A percentile compares a stretch with the other conserved stretches of the same genome.
These are phyloP conservation scores for Citrus maxima DNA, from an alignment of 345 rosid genomes.

Conservation along the genomic window DNA sequence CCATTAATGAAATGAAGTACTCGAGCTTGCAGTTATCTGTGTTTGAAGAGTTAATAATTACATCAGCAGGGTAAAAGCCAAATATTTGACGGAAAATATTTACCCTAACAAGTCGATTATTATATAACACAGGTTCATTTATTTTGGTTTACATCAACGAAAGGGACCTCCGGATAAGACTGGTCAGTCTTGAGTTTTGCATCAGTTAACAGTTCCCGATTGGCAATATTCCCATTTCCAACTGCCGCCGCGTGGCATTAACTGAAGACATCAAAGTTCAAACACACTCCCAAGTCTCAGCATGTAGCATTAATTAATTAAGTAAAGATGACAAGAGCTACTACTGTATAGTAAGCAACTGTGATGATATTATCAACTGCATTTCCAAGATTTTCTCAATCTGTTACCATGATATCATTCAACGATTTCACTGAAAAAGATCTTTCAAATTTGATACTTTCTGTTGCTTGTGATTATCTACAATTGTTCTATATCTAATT, in stretches of 20 bases:
- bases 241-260: neutral
- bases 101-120: no score
- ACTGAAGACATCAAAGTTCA: neutral
- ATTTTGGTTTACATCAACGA: neutral
- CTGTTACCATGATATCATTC: neutral
- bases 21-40: no score
- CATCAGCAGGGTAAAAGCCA: no score
- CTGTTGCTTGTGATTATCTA: neutral
- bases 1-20: no score
- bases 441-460: neutral
- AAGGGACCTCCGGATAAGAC: neutral
- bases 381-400: slow-evolving; percentile 12
- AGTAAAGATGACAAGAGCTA: no score
- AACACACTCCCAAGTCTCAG: neutral
- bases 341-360: neutral
- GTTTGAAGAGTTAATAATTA: no score
- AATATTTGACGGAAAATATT: no score
- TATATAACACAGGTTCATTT: no score
- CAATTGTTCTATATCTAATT: neutral
- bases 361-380: neutral
- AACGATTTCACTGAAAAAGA: neutral
- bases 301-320: neutral
- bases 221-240: neutral
- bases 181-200: neutral
- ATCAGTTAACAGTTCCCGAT: neutral